Evolutionary conservation across 371 early-diverging fungal genomes (phyloP).

Genomic region (Nematocida minor): DNA sequence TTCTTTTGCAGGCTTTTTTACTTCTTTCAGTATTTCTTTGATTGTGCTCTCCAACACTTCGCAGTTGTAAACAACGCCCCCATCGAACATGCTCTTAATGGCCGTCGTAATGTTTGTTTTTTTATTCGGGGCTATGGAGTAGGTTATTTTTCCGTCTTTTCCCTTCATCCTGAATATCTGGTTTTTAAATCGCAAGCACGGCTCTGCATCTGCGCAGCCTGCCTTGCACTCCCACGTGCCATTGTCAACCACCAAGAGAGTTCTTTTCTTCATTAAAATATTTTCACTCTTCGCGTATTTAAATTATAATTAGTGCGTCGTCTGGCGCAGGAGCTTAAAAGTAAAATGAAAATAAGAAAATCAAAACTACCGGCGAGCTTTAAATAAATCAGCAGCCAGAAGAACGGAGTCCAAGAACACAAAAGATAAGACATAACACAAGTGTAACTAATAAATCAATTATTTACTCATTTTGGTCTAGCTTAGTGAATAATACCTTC

Average conservation of each 20-base stretch:
- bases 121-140: slow-evolving; percentile 11
- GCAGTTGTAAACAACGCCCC: slow-evolving; percentile 60
- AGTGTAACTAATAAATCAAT: no score
- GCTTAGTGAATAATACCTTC: slow-evolving; percentile 41
- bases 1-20: slow-evolving; percentile 22
- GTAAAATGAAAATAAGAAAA: no score
- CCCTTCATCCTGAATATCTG: slow-evolving; percentile 53
- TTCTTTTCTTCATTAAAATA: not conserved
- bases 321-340: no score
- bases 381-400: no score
- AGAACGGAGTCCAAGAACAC: no score
- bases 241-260: slow-evolving; percentile 60
- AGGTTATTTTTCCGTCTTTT: slow-evolving; percentile 15
- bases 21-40: slow-evolving; percentile 54
- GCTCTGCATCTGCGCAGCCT: slow-evolving; percentile 41
- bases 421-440: no score
- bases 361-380: no score
- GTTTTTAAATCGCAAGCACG: slow-evolving; percentile 55
- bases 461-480: not conserved
- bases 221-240: slow-evolving; percentile 62
- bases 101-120: slow-evolving; percentile 31
- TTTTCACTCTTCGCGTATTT: not conserved
- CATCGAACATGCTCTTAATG: slow-evolving; percentile 62
- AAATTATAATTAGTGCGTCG: not conserved
- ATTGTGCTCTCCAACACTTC: slow-evolving; percentile 60